Percentiles rank a stretch among this genome's conserved stretches.
Conservation (phyloP, 139 green algal species). For the Chlorella sorokiniana region DNA sequence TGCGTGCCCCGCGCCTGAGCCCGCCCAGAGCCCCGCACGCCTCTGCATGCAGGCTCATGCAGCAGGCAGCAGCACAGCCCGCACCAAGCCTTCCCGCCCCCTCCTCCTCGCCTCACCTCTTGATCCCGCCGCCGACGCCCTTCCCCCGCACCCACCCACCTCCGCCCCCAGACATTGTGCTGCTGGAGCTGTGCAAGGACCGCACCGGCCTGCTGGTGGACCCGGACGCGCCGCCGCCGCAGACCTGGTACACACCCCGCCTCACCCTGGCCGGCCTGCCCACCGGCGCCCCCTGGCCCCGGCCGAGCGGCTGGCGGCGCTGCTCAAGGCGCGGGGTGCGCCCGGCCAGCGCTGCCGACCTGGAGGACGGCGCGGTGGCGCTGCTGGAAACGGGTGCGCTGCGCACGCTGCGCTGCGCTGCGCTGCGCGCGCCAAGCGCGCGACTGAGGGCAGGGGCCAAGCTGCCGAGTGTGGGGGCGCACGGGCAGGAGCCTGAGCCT, state of each 20-base stretch:
- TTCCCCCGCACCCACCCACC: slow-evolving; percentile 14
- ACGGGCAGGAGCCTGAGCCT: not conserved
- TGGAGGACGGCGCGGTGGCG: slow-evolving; percentile 67
- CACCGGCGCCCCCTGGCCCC: slow-evolving; percentile 54
- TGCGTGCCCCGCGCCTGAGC: too few species aligned
- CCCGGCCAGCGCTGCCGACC: slow-evolving; percentile 59
- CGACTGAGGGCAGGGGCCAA: not conserved
- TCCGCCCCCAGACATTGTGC: slow-evolving; percentile 13
- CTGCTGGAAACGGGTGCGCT: slow-evolving; percentile 66
- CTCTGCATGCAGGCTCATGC: too few species aligned
- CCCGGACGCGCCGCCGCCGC: slow-evolving; percentile 23
- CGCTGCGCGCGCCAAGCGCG: not conserved
- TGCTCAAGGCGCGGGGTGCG: slow-evolving; percentile 49
- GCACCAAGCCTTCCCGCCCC: too few species aligned
- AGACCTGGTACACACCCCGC: slow-evolving; percentile 48
- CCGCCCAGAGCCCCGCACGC: too few species aligned
- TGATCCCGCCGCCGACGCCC: not conserved
- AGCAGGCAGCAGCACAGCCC: too few species aligned
- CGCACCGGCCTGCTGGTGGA: slow-evolving; percentile 71
- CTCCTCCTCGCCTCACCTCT: too few species aligned
- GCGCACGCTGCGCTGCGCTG: not conserved
- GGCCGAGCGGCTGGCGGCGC: slow-evolving; percentile 48
- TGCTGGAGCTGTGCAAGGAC: slow-evolving; percentile 87
- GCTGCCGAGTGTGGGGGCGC: not conserved
- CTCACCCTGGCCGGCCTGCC: not conserved